These are phyloP conservation scores for Seiridium unicorne DNA, from an alignment of 2,329 filamentous ascomycete species.

Conservation along the genomic window DNA sequence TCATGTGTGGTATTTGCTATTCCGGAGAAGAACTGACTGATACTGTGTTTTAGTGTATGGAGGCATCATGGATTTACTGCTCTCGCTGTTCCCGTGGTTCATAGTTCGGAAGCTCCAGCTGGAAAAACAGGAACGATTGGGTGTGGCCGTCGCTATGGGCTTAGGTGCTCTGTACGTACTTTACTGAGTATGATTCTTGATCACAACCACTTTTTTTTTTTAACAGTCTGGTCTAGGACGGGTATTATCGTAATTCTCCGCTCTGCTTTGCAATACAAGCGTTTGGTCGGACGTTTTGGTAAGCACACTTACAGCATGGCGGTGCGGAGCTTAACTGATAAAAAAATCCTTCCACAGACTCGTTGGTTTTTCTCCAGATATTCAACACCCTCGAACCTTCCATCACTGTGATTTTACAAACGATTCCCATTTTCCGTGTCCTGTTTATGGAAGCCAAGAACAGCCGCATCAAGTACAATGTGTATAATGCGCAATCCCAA, in stretches of 20 bases:
- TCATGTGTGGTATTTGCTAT: not conserved
- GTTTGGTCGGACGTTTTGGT: slow-evolving; percentile 2
- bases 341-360: not conserved
- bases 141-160: slow-evolving; percentile 3
- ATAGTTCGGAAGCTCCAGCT: slow-evolving; percentile 3
- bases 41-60: not conserved
- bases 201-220: not conserved
- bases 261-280: not conserved
- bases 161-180: not conserved
- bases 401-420: not conserved
- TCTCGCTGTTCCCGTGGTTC: not conserved
- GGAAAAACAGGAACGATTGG: not conserved
- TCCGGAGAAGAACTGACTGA: not conserved
- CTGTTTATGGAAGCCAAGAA: not conserved
- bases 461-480: not conserved
- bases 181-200: not conserved
- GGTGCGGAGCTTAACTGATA: not conserved
- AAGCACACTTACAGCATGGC: not conserved
- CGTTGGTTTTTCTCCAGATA: slow-evolving; percentile 1
- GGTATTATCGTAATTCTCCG: not conserved
- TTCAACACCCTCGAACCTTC: not conserved
- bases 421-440: not conserved
- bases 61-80: slow-evolving; percentile 1
- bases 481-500: not conserved
- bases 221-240: not conserved